Conservation (phyloP, 2,329 filamentous ascomycete genomes). For the Aspergillus sergii region DNA sequence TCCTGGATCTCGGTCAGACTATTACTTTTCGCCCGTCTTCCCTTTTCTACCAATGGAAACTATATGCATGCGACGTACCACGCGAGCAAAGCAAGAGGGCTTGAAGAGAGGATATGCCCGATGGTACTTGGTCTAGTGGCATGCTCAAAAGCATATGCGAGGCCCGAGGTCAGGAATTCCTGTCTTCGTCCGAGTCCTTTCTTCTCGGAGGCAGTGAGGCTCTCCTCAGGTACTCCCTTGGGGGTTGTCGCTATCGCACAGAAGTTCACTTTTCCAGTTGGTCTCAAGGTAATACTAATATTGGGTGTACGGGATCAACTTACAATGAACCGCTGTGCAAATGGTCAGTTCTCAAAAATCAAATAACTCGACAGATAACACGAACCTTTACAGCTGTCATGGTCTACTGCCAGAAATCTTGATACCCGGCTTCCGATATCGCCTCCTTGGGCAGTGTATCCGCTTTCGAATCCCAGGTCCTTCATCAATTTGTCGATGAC, state of each 20-base stretch:
- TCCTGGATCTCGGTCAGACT: slow-evolving; percentile 29
- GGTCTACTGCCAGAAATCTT: slow-evolving; percentile 25
- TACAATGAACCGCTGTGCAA: slow-evolving; percentile 28
- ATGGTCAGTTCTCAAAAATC: slow-evolving; percentile 1
- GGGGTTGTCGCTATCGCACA: slow-evolving; percentile 26
- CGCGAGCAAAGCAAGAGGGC: slow-evolving; percentile 34
- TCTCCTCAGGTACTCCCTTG: slow-evolving; percentile 23
- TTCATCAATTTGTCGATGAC: slow-evolving; percentile 34
- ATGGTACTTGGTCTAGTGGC: slow-evolving; percentile 38
- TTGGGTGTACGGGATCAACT: slow-evolving; percentile 8
- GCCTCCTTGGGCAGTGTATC: slow-evolving; percentile 36
- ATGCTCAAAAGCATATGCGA: slow-evolving; percentile 33
- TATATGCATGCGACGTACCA: slow-evolving; percentile 24
- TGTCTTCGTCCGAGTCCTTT: slow-evolving; percentile 29
- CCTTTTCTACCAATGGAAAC: too few species aligned
- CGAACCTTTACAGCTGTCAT: slow-evolving; percentile 33
- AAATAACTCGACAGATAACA: not conserved
- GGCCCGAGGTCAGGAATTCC: slow-evolving; percentile 23
- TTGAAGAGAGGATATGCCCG: slow-evolving; percentile 35
- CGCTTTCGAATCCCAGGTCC: slow-evolving; percentile 30
- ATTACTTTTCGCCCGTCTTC: not conserved
- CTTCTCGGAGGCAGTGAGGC: slow-evolving; percentile 28
- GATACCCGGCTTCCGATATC: slow-evolving; percentile 34
- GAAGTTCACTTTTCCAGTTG: slow-evolving; percentile 31
- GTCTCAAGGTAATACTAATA: not conserved